Evolutionary conservation across 164 flowering plant genomes (phyloP).

Genomic region (Chimonanthus praecox): DNA sequence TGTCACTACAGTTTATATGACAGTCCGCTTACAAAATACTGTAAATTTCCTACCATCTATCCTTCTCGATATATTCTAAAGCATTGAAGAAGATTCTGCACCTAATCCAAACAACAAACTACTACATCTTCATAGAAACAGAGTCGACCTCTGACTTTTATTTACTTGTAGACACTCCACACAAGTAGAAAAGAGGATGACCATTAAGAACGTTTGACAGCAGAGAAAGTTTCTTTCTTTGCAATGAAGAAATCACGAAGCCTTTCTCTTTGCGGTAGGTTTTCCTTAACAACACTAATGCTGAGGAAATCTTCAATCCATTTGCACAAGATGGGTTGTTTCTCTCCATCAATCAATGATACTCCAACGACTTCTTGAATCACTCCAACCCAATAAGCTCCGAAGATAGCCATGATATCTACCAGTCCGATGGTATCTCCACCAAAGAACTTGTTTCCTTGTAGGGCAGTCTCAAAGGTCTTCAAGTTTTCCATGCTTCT

Average conservation of each 20-base stretch:
- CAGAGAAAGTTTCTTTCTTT: background rate
- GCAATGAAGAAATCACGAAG: background rate
- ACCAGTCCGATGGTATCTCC: slow-evolving; percentile 3
- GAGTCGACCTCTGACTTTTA: too few species aligned
- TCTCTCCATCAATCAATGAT: background rate
- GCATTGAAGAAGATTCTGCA: too few species aligned
- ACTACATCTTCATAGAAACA: too few species aligned
- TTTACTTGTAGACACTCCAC: too few species aligned
- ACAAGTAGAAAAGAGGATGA: too few species aligned
- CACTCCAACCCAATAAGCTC: background rate
- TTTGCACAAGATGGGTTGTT: background rate
- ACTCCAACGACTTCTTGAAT: background rate
- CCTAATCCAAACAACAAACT: too few species aligned
- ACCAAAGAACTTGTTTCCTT: slow-evolving; percentile 12
- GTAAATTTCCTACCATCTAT: too few species aligned
- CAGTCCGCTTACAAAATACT: too few species aligned
- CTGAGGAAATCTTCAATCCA: slow-evolving; percentile 2
- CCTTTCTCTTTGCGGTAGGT: slow-evolving; percentile 3
- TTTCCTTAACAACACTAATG: slow-evolving; percentile 1
- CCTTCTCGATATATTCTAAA: too few species aligned
- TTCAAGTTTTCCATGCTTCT: slow-evolving; percentile 21
- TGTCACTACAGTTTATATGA: too few species aligned
- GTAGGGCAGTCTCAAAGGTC: slow-evolving; percentile 20
- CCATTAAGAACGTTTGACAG: background rate
- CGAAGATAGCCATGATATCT: background rate